Base-by-base conservation (phyloP, 1,139 yeast genomes). In the Suhomyces chickasaworum region DNA sequence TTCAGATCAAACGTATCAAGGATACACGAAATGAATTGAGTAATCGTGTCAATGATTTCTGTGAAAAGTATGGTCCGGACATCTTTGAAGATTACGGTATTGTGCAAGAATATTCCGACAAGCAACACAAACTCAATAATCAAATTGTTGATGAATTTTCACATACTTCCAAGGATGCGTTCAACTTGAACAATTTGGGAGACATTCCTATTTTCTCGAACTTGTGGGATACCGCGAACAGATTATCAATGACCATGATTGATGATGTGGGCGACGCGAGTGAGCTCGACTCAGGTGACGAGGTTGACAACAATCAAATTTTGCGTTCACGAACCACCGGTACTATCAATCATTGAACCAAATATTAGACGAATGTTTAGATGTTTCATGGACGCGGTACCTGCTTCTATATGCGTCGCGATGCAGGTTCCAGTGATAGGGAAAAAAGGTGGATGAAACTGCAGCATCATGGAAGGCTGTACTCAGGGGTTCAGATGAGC, bases 61-160 rank as follows among this genome's bases (percentile, higher is more conserved):
- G 90, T 52, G 83, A 87, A 58, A 78, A 77, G 42, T 76, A 83
- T 47, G 96, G 96, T 0, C 95, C 96, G 0, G 77, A 79, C 55
- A 65, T 89, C 51, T 89, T 83, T 70, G 89, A 90, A 10, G 96
- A 89, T 63, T 73, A 64, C 50, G 65, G 65, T 33, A 55, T 60
- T 36, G 65, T 74, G 42, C 71, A 71, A 16, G 58, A 62, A 45
- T 68, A 66, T 54, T 36, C 48, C 22, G 31, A 39, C 13, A 46
- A 23, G 39, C 22, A 31, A 7, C 37, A 22, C 4, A 64, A 64
- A 45, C 52, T 54, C 9, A 48, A 50, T 20, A 41, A 36, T 16
- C 53, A 50, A 23, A 17, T 18, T 17, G 31, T 17, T 34, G 29
- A 41, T 33, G 47, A 40, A 30, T 33, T 27, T 34, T 34, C 39